These are phyloP conservation scores for Phytophthora europaea DNA, from an alignment of 352 stramenopile species.

Conservation along the genomic window DNA sequence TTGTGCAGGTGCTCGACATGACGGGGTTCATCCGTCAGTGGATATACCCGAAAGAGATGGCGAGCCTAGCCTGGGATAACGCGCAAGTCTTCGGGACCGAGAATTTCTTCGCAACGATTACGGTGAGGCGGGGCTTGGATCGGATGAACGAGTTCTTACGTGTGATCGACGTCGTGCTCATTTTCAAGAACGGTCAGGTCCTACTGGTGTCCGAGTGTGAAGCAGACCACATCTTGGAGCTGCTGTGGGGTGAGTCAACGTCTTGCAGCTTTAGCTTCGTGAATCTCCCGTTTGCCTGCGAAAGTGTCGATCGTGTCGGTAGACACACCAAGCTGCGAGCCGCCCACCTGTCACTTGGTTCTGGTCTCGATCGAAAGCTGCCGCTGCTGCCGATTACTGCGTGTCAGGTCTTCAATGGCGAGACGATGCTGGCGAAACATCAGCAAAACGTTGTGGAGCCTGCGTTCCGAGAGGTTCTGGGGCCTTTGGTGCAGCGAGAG, in stretches of 20 bases:
- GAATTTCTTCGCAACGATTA: slow-evolving; percentile 59
- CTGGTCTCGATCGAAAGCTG: slow-evolving; percentile 2
- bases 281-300: slow-evolving; percentile 37
- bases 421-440: slow-evolving; percentile 38
- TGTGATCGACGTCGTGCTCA: slow-evolving; percentile 47
- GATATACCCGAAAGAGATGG: slow-evolving; percentile 21
- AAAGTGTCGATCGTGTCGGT: slow-evolving; percentile 22
- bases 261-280: slow-evolving; percentile 34
- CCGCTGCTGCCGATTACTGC: slow-evolving; percentile 12
- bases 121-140: neutral
- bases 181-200: slow-evolving; percentile 51
- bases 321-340: slow-evolving; percentile 3
- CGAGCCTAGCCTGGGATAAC: slow-evolving; percentile 35
- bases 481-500: slow-evolving; percentile 26
- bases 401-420: slow-evolving; percentile 49
- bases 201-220: slow-evolving; percentile 55
- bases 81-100: slow-evolving; percentile 44
- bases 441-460: slow-evolving; percentile 21
- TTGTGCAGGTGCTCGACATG: slow-evolving; percentile 13
- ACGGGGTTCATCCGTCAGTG: slow-evolving; percentile 15
- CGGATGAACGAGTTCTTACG: slow-evolving; percentile 39
- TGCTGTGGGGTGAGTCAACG: slow-evolving; percentile 33
- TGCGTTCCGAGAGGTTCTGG: slow-evolving; percentile 30
- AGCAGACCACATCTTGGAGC: slow-evolving; percentile 46
- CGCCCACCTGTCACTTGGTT: slow-evolving; percentile 15